phyloP scores from a whole-genome alignment of 331 rosid species.

The Erythrophleum ivorense region DNA sequence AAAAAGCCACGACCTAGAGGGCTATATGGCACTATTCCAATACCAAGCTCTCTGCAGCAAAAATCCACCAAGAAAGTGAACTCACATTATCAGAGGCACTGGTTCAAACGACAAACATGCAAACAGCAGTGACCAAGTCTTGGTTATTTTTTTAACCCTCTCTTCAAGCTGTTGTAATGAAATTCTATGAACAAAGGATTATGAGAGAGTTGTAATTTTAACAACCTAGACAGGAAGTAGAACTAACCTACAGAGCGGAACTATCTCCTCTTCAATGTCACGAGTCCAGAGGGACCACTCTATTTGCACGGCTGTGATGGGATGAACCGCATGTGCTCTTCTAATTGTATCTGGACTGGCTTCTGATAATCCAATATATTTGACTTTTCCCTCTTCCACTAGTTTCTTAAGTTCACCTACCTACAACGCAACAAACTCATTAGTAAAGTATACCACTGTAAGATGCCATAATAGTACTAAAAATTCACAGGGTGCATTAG shows the following conservation, averaged over 20 bases:
- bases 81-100: conserved; percentile 6
- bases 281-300: conserved; percentile 53
- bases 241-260: conserved; percentile 54
- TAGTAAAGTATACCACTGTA: background rate
- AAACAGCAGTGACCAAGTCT: background rate
- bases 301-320: conserved; percentile 33
- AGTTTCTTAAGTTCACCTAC: conserved; percentile 55
- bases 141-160: background rate
- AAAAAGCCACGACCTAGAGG: conserved; percentile 64
- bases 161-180: background rate
- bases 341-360: conserved; percentile 52
- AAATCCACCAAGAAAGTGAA: conserved; percentile 19
- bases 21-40: conserved; percentile 68
- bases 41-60: conserved; percentile 64
- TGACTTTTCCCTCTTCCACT: conserved; percentile 55
- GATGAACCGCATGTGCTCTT: conserved; percentile 59
- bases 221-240: background rate
- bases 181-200: background rate
- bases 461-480: background rate
- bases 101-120: too few relatives aligned
- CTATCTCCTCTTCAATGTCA: conserved; percentile 51
- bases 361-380: conserved; percentile 51
- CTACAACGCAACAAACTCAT: conserved; percentile 6
- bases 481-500: background rate
- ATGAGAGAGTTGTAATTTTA: background rate